A percentile compares a stretch with the other conserved stretches of the same genome.
Conservation (phyloP, 192 early-diverging fungal species). For the Coemansia sp. region DNA sequence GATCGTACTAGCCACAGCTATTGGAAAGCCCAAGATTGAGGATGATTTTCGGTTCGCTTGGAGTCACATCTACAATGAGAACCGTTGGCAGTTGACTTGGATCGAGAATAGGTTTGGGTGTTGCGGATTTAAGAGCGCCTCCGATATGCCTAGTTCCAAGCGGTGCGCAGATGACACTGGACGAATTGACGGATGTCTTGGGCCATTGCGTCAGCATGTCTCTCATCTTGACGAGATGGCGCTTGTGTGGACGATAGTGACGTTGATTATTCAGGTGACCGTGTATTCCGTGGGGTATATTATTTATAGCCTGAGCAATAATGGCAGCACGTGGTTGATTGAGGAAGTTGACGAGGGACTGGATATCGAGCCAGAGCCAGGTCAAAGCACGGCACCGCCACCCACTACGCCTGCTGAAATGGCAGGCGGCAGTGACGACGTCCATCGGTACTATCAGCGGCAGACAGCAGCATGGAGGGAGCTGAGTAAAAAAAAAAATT, state of each 20-base stretch:
- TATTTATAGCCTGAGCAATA: conserved; percentile 3
- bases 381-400: background rate
- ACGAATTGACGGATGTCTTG: no score
- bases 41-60: no score
- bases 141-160: no score
- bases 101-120: no score
- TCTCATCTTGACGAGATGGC: no score
- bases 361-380: background rate
- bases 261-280: conserved; percentile 22
- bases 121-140: no score
- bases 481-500: background rate
- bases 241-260: conserved; percentile 15
- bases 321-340: conserved; percentile 11
- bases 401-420: background rate
- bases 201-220: no score
- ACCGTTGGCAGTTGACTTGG: no score
- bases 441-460: background rate
- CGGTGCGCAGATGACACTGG: no score
- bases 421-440: background rate
- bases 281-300: conserved; percentile 16
- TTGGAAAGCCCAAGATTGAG: no score
- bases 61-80: no score
- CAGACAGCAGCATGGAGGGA: background rate
- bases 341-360: conserved; percentile 14
- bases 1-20: no score